phyloP scores from a whole-genome alignment of 768 basidiomycete genomes.

The Boletus fagicola region DNA sequence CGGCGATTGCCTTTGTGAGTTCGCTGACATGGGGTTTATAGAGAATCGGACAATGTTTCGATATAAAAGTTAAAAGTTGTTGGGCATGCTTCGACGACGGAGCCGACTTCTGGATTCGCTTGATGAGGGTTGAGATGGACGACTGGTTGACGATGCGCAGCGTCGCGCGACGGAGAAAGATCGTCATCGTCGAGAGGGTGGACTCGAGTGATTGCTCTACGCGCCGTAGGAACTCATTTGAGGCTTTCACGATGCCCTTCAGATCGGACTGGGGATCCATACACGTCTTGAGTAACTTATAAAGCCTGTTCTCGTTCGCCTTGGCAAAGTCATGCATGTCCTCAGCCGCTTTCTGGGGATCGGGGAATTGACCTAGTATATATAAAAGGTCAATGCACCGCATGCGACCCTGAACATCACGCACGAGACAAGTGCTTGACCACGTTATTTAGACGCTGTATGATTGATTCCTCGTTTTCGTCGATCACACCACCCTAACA shows the following conservation, averaged over 20 bases:
- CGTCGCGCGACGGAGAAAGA: constrained; percentile 65
- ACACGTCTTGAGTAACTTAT: constrained; percentile 78
- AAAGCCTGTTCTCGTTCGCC: constrained; percentile 80
- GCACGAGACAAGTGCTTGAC: constrained; percentile 62
- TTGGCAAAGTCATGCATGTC: constrained; percentile 84
- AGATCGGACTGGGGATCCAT: constrained; percentile 84
- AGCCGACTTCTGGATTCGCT: constrained; percentile 54
- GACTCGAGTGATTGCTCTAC: constrained; percentile 67
- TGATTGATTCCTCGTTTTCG: constrained; percentile 66
- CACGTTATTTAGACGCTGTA: constrained; percentile 50
- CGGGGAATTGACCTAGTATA: constrained; percentile 52
- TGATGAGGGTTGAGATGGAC: constrained; percentile 77
- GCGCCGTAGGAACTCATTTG: constrained; percentile 77
- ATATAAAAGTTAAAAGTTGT: constrained; percentile 54
- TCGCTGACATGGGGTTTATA: constrained; percentile 74
- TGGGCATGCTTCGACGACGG: constrained; percentile 46
- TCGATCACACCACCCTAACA: constrained; percentile 87
- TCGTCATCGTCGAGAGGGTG: constrained; percentile 64
- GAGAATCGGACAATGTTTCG: constrained; percentile 74
- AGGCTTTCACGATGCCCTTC: constrained; percentile 73
- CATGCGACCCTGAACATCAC: constrained; percentile 21
- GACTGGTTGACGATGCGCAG: constrained; percentile 82
- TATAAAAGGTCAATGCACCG: background rate
- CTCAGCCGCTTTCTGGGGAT: constrained; percentile 70
- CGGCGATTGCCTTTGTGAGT: constrained; percentile 68